Evolutionary conservation across 768 basidiomycete species (phyloP), one percentile per base, ranked within the genome.

Genomic region (Pisolithus microcarpus): DNA sequence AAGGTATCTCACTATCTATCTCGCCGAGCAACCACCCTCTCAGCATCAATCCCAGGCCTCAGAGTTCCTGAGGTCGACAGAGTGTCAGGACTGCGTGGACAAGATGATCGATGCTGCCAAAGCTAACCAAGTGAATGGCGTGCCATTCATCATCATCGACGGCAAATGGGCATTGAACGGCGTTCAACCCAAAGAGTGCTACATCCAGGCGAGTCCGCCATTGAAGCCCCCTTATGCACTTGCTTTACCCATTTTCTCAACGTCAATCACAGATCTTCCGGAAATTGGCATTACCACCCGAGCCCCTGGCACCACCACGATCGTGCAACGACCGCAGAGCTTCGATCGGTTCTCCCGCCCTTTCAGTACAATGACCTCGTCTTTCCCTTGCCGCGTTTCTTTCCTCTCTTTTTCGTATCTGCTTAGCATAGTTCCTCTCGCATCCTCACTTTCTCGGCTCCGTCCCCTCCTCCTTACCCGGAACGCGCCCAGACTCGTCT

Each of bases 101-200:
- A 65, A 65, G 23, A 73, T 71, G 54, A 65, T 75, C 49, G 57
- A 61, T 7, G 65, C 69, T 11, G 75, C 75, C 3, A 69, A 71
- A 52, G 58, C 64, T 23, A 64, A 69, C n/a, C 73, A 75, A 5
- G 75, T 79, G 52, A 70, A 67, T 1, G 78, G 79, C 34, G 77
- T 79, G 1, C 79, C 79, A 0, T 79, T 76, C 61, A 70, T 75
- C 50, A 73, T 79, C 52, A 67, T 76, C 30, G 69, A 76, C 37
- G 65, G 69, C 10, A 72, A 69, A 46, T 76, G 71, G 68, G 76
- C 73, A 15, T 40, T 76, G 48, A 70, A 68, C 15, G 75, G 75
- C n/a, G 72, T 71, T 8, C 76, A 77, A 52, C 49, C 68, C 8
- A 58, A 57, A 37, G 75, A 75, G 16, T 68, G 65, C 40, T 76